Evolutionary conservation across 2,329 filamentous ascomycete genomes (phyloP).

Genomic region (Trichoderma sp.): DNA sequence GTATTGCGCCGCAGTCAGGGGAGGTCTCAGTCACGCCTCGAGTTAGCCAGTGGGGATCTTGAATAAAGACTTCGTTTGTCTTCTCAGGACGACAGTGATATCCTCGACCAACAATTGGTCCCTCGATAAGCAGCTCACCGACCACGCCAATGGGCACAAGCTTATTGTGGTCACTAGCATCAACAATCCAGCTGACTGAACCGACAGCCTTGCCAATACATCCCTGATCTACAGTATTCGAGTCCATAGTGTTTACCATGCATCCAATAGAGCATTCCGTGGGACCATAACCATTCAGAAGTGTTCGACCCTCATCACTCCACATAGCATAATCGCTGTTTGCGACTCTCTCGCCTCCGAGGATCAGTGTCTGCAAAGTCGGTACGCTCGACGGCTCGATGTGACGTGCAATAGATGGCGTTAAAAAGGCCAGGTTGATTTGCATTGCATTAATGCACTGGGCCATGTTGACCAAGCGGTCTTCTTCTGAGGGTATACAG

Average conservation of each 20-base stretch:
- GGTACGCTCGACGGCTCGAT: background rate
- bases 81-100: constrained; percentile 34
- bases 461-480: constrained; percentile 20
- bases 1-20: too few relatives aligned
- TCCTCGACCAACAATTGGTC: constrained; percentile 49
- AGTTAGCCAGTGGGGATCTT: too few relatives aligned
- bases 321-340: background rate
- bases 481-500: constrained; percentile 23
- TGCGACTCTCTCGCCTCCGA: background rate
- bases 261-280: constrained; percentile 26
- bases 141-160: constrained; percentile 32
- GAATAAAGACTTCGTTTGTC: too few relatives aligned
- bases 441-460: constrained; percentile 11
- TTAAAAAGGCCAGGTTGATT: constrained; percentile 19
- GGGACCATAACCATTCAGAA: constrained; percentile 23
- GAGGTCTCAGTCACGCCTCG: too few relatives aligned
- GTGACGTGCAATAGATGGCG: constrained; percentile 19
- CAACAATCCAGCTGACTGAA: constrained; percentile 33
- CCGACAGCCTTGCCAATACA: background rate
- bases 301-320: background rate
- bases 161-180: constrained; percentile 29
- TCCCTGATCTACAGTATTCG: background rate
- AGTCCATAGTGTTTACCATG: background rate
- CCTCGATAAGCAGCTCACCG: constrained; percentile 41
- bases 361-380: background rate